phyloP scores from a whole-genome alignment of 1,284 basidiomycete genomes.

The Sanghuangporus baumii region DNA sequence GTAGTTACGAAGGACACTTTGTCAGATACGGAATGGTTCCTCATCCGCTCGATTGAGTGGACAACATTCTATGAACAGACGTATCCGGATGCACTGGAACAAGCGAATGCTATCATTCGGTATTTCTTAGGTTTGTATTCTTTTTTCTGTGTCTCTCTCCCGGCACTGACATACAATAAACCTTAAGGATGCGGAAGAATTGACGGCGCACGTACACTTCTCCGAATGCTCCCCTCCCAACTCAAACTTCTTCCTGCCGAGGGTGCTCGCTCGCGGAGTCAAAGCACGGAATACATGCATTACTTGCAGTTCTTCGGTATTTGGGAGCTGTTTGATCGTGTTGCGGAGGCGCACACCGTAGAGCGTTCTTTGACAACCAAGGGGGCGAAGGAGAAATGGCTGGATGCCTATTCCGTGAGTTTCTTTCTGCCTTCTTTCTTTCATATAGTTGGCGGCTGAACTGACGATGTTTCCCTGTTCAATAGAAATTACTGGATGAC shows the following conservation, averaged over 20 bases:
- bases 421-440: constrained; percentile 5
- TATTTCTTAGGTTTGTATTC: constrained; percentile 58
- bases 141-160: constrained; percentile 10
- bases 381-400: constrained; percentile 56
- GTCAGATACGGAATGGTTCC: constrained; percentile 54
- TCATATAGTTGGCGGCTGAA: neutral
- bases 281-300: constrained; percentile 64
- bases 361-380: constrained; percentile 49
- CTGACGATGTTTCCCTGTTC: neutral
- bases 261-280: constrained; percentile 48
- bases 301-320: constrained; percentile 70
- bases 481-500: constrained; percentile 50
- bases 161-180: constrained; percentile 25
- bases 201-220: constrained; percentile 60
- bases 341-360: constrained; percentile 50
- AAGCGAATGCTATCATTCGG: constrained; percentile 80
- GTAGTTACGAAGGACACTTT: constrained; percentile 48
- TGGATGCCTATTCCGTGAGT: constrained; percentile 55
- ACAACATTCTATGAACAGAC: constrained; percentile 77
- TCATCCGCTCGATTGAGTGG: constrained; percentile 93
- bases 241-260: constrained; percentile 41
- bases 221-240: constrained; percentile 62
- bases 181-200: constrained; percentile 59
- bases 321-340: constrained; percentile 56
- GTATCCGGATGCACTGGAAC: constrained; percentile 72